Percentiles rank a stretch among this genome's conserved stretches.
phyloP scores from a whole-genome alignment of 2,329 filamentous ascomycete genomes.

The Arthrinium puccinioides region DNA sequence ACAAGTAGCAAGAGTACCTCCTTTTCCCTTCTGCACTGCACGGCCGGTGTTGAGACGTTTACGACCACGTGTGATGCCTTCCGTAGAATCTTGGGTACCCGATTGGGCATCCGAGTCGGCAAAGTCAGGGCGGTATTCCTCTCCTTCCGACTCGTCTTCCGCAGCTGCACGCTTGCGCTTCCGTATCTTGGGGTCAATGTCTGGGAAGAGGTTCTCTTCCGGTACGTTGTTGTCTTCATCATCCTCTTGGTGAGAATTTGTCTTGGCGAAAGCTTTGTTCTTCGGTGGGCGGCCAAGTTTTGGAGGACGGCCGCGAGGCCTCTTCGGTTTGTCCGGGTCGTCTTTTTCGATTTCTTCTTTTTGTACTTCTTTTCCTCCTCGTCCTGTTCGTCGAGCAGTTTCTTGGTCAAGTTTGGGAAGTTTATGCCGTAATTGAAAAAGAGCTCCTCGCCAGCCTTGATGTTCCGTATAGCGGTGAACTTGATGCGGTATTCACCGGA shows the following conservation, averaged over 20 bases:
- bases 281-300: conserved; percentile 21
- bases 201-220: conserved; percentile 16
- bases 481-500: conserved; percentile 72
- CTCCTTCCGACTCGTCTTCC: conserved; percentile 15
- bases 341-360: conserved; percentile 8
- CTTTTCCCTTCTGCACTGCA: no score
- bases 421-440: conserved; percentile 76
- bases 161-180: conserved; percentile 19
- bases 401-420: conserved; percentile 54
- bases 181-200: conserved; percentile 10
- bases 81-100: conserved; percentile 1
- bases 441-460: conserved; percentile 66
- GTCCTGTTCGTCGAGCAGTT: conserved; percentile 37
- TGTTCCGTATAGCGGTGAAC: conserved; percentile 60
- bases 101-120: conserved; percentile 16
- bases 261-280: conserved; percentile 20
- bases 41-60: no score
- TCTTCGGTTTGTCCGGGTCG: conserved; percentile 16
- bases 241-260: conserved; percentile 18
- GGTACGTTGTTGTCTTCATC: conserved; percentile 15
- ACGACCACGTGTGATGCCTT: no score
- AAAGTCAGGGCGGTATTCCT: conserved; percentile 17
- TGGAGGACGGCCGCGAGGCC: conserved; percentile 19
- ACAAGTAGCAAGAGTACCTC: no score
- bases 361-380: conserved; percentile 19